Percentiles rank a stretch among this genome's conserved stretches.
Conservation (phyloP, 257 asterid species). For the Solanum medicagineum region DNA sequence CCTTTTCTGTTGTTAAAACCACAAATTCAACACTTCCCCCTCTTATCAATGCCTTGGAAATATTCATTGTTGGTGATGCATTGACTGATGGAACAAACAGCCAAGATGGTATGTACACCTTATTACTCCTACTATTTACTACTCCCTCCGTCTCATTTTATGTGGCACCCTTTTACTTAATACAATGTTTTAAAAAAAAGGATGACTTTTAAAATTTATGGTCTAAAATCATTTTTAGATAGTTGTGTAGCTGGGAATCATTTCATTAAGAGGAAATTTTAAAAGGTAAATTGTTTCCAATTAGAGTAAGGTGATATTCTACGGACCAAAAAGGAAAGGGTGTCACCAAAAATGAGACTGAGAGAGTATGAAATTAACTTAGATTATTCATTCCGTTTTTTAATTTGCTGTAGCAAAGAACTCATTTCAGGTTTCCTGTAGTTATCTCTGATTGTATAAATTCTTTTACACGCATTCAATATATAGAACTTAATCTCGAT, state of each 20-base stretch:
- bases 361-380: too few species aligned
- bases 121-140: neutral
- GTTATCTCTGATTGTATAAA: neutral
- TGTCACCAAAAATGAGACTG: too few species aligned
- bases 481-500: neutral
- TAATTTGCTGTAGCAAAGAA: neutral
- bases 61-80: slow-evolving; percentile 16
- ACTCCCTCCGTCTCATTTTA: too few species aligned
- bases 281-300: too few species aligned
- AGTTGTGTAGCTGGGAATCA: too few species aligned
- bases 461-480: neutral
- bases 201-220: too few species aligned
- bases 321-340: too few species aligned
- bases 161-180: too few species aligned
- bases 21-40: slow-evolving; percentile 48
- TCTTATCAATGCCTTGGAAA: slow-evolving; percentile 50
- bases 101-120: slow-evolving; percentile 26
- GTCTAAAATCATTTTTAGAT: too few species aligned
- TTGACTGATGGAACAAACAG: slow-evolving; percentile 23
- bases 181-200: too few species aligned
- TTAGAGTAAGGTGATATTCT: too few species aligned
- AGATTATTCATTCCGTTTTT: neutral
- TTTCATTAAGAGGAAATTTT: too few species aligned
- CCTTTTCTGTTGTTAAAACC: slow-evolving; percentile 14
- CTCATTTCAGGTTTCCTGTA: neutral